A percentile compares a stretch with the other conserved stretches of the same genome.
Conservation (phyloP, 495 filamentous ascomycete species). For the Penicillium flavigenum region DNA sequence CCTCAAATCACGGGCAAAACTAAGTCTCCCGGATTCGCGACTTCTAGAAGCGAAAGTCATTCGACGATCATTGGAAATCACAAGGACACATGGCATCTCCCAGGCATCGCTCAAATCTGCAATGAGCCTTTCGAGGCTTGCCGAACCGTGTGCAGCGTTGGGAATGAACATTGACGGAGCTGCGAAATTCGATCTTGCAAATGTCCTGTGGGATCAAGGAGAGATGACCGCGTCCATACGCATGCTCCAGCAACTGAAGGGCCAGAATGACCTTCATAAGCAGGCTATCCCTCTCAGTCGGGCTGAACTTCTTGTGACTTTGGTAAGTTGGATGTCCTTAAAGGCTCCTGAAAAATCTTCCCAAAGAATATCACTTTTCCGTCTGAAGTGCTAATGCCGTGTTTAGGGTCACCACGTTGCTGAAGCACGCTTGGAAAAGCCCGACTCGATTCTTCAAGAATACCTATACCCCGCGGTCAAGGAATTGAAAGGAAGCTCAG, state of each 20-base stretch:
- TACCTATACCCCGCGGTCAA: conserved; percentile 82
- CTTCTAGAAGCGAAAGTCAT: conserved; percentile 71
- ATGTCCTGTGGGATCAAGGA: conserved; percentile 91
- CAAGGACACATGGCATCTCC: conserved; percentile 71
- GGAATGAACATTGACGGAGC: conserved; percentile 75
- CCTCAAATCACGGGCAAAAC: conserved; percentile 57
- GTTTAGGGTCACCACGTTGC: conserved; percentile 76
- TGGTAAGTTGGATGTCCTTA: conserved; percentile 51
- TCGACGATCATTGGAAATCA: conserved; percentile 69
- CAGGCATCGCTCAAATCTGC: conserved; percentile 84
- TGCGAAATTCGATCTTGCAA: conserved; percentile 74
- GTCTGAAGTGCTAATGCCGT: background rate
- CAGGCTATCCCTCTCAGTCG: conserved; percentile 73
- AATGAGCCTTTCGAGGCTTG: conserved; percentile 73
- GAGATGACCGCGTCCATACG: conserved; percentile 88
- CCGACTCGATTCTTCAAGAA: conserved; percentile 79
- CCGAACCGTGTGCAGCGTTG: conserved; percentile 60
- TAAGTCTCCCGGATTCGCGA: conserved; percentile 61
- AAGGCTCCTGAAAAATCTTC: background rate
- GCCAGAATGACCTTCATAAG: conserved; percentile 58
- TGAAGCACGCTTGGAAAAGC: conserved; percentile 88
- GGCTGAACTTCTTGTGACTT: conserved; percentile 78
- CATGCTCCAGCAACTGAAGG: conserved; percentile 75
- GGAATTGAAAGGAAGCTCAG: conserved; percentile 66
- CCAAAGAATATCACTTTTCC: background rate